Base-by-base conservation (phyloP, 139 green algal species). In the Penium margaritaceum region DNA sequence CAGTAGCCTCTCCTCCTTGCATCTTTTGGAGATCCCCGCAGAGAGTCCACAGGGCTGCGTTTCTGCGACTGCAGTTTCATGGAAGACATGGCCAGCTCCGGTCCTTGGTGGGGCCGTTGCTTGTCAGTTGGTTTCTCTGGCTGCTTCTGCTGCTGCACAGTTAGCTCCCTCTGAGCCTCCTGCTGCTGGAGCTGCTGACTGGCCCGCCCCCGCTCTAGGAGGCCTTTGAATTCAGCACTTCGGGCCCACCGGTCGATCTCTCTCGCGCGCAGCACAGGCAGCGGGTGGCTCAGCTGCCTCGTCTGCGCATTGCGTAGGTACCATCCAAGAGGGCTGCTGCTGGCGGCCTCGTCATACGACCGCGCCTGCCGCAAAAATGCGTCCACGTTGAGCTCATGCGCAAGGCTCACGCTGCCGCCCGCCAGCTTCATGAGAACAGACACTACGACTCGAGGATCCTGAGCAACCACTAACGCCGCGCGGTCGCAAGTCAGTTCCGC, bases 401-500 rank as follows among this genome's bases (percentile, higher is more conserved):
- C 85, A 15, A 96, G 84, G 47, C 47, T 90, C 3, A 90, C 93
- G 0, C 93, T 93, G 9, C 91, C 91, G 54, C 97, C 87, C 83
- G 97, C 97, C 92, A 98, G 97, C 1, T 97, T 88, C 15, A 88
- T 83, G 4, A 77, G 88, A 2, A 95, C 83, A 5, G 78, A 90
- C 3, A 95, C 78, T 2, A 95, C 88, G 32, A 95, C 84, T 15
- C 72, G 43, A 38, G 60, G 58, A n/a, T 73, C 87, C 66, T 91
- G 88, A 5, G 88, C 87, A 24, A 96, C 92, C 53, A 98, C 81
- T 67, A 98, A 85, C 21, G 93, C 92, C 3, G 92, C 90, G 0
- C 93, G 78, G 72, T 98, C 93, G 80, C 93, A 98, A 1, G 91
- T 96, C 27, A 97, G 88, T 86, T 98, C 93, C 27, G 92, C 93